Percentiles rank a stretch among this genome's conserved stretches.
These are phyloP conservation scores for Ceratorhiza oryzae-sativae DNA, from an alignment of 1,284 basidiomycete species.

Conservation along the genomic window DNA sequence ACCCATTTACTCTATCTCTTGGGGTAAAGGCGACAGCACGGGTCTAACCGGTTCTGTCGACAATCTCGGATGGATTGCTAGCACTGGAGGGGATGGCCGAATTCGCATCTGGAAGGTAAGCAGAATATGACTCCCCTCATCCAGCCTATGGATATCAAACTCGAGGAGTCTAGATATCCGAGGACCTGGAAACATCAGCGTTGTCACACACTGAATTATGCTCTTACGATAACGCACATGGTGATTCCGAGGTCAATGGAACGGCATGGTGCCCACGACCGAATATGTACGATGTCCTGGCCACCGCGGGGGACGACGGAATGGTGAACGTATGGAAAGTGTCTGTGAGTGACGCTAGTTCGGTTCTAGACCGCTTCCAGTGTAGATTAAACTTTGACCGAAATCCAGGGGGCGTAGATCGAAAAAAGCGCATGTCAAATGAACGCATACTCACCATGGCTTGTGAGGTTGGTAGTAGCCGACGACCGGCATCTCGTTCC, in stretches of 20 bases:
- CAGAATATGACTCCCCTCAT: not conserved
- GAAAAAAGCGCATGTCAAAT: not conserved
- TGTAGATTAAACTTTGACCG: not conserved
- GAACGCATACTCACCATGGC: not conserved
- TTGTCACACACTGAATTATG: conserved; percentile 41
- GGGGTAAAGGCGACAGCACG: conserved; percentile 56
- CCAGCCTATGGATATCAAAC: conserved; percentile 24
- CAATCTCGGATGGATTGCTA: conserved; percentile 56
- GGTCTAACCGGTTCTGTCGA: conserved; percentile 42
- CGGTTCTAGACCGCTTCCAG: not conserved
- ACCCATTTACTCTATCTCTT: conserved; percentile 81
- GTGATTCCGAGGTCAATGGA: conserved; percentile 60
- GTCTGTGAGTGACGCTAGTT: conserved; percentile 13
- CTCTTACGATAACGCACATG: conserved; percentile 52
- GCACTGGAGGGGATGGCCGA: conserved; percentile 60
- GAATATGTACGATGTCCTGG: conserved; percentile 51
- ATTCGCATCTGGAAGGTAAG: conserved; percentile 58
- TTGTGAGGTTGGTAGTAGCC: not conserved
- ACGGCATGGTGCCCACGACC: conserved; percentile 55
- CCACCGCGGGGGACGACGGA: conserved; percentile 63
- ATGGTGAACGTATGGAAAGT: conserved; percentile 58
- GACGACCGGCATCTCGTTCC: not conserved
- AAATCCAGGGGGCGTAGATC: conserved; percentile 13
- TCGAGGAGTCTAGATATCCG: conserved; percentile 39
- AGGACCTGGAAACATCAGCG: conserved; percentile 33